phyloP scores from a whole-genome alignment of 164 flowering plant genomes.

The Warburgia ugandensis region DNA sequence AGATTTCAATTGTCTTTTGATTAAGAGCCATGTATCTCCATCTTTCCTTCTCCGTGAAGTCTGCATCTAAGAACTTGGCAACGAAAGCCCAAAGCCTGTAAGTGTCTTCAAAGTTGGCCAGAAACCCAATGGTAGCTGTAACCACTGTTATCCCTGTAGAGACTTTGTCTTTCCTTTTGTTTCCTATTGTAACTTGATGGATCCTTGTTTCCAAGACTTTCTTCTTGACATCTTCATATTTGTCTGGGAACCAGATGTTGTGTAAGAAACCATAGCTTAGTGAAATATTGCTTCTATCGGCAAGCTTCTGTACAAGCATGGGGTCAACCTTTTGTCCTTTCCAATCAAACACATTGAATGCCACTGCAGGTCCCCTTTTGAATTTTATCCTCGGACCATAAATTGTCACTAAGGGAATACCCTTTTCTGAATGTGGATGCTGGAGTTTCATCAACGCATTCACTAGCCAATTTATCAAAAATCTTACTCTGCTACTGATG shows the following conservation, averaged over 20 bases:
- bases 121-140: constrained; percentile 64
- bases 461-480: constrained; percentile 78
- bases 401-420: constrained; percentile 43
- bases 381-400: constrained; percentile 85
- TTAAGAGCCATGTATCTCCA: constrained; percentile 89
- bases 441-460: constrained; percentile 58
- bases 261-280: constrained; percentile 59
- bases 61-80: constrained; percentile 89
- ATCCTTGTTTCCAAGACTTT: constrained; percentile 32
- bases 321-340: constrained; percentile 87
- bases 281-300: constrained; percentile 77
- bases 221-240: constrained; percentile 48
- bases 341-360: constrained; percentile 90
- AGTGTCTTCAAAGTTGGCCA: constrained; percentile 67
- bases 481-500: constrained; percentile 58
- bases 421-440: constrained; percentile 59
- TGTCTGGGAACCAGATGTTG: constrained; percentile 65
- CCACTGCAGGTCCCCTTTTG: constrained; percentile 71
- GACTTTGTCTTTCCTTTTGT: constrained; percentile 30
- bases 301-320: constrained; percentile 78
- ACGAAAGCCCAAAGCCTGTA: constrained; percentile 84
- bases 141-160: constrained; percentile 47
- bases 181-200: constrained; percentile 12
- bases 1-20: constrained; percentile 68
- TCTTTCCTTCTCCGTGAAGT: constrained; percentile 85